A percentile compares a stretch with the other conserved stretches of the same genome.
phyloP scores from a whole-genome alignment of 345 rosid species.

The Clarkia xantiana region DNA sequence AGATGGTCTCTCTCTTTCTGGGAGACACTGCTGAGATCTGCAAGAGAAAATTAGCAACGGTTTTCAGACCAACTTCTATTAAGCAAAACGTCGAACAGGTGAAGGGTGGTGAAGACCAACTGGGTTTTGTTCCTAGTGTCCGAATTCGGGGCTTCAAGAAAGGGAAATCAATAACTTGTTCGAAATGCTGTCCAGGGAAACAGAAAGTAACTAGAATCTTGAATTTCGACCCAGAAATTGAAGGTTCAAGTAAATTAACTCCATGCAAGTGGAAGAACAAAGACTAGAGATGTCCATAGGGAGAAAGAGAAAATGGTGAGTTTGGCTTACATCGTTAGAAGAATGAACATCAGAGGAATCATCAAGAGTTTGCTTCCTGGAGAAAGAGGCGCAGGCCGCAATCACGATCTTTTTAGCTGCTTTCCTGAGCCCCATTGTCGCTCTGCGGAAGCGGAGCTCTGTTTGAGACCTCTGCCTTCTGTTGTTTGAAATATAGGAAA shows the following conservation, averaged over 20 bases:
- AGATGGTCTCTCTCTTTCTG: constrained; percentile 15
- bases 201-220: no score
- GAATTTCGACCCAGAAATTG: no score
- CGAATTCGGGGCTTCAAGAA: no score
- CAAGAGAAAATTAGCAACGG: neutral
- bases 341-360: constrained; percentile 11
- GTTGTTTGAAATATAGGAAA: neutral
- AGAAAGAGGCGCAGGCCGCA: constrained; percentile 67
- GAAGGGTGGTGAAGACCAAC: no score
- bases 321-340: constrained; percentile 2
- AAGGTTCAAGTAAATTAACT: no score
- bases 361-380: constrained; percentile 23
- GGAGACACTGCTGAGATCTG: constrained; percentile 33
- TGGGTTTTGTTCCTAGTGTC: no score
- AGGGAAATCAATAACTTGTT: no score
- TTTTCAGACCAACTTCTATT: no score
- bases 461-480: neutral
- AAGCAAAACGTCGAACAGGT: no score
- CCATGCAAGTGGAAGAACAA: neutral
- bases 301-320: neutral
- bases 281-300: no score
- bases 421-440: constrained; percentile 26
- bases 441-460: constrained; percentile 1
- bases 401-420: constrained; percentile 50
- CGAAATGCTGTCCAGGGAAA: no score